Evolutionary conservation across 2,329 filamentous ascomycete species (phyloP).

Genomic region (Massarina eburnea): DNA sequence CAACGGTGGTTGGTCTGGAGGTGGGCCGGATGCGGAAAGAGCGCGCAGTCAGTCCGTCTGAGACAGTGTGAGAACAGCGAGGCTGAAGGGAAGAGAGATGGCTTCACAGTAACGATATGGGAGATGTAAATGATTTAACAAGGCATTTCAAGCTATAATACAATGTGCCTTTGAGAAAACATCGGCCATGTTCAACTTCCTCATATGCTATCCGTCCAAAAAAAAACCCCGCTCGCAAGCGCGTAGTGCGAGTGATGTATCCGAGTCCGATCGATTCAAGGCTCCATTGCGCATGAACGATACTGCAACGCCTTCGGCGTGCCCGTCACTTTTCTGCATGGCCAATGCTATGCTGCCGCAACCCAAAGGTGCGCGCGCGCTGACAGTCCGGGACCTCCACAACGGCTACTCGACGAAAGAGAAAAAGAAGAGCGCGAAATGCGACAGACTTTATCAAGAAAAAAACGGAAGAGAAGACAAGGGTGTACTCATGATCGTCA

Average conservation of each 20-base stretch:
- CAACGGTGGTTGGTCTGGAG: no score
- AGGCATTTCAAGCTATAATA: slow-evolving; percentile 5
- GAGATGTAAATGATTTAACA: not conserved
- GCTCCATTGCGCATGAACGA: not conserved
- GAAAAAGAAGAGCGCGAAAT: not conserved
- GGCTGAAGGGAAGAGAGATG: no score
- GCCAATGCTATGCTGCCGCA: not conserved
- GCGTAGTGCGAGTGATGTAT: not conserved
- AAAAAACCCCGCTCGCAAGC: slow-evolving; percentile 1
- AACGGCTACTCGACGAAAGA: not conserved
- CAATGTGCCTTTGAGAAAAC: not conserved
- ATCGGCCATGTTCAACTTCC: not conserved
- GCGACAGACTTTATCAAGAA: not conserved
- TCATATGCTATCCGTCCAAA: not conserved
- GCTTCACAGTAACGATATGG: not conserved
- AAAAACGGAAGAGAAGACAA: slow-evolving; percentile 3
- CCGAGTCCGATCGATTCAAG: not conserved
- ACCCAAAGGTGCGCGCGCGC: not conserved
- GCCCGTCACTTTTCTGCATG: not conserved
- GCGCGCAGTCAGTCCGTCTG: no score
- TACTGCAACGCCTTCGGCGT: no score
- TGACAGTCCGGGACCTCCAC: not conserved
- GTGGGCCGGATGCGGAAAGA: no score
- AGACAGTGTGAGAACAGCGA: no score
- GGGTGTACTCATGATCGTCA: slow-evolving; percentile 21